Percentiles rank a stretch among this genome's conserved stretches.
phyloP scores from a whole-genome alignment of 2,329 filamentous ascomycete genomes.

The Arthrinium puccinioides region DNA sequence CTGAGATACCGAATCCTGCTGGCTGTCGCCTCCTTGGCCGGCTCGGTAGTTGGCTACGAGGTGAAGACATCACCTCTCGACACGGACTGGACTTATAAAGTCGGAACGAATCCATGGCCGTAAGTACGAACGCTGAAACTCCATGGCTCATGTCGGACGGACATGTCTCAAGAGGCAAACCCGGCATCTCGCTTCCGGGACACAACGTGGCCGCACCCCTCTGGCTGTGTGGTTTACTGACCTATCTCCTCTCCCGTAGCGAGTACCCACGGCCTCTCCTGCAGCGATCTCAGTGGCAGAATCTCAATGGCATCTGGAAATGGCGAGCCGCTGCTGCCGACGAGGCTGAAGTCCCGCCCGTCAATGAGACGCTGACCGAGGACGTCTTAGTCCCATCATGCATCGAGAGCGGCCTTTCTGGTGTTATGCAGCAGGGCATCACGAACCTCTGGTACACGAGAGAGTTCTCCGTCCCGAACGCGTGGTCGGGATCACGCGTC shows the following conservation, averaged over 20 bases:
- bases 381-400: slow-evolving; percentile 37
- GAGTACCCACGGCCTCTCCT: slow-evolving; percentile 52
- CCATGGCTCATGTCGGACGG: no score
- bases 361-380: slow-evolving; percentile 17
- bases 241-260: no score
- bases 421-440: slow-evolving; percentile 33
- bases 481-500: slow-evolving; percentile 35
- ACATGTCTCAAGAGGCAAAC: no score
- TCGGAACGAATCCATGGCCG: slow-evolving; percentile 47
- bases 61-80: slow-evolving; percentile 32
- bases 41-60: slow-evolving; percentile 11
- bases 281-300: slow-evolving; percentile 45
- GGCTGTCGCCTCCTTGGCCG: slow-evolving; percentile 4
- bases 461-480: slow-evolving; percentile 38
- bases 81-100: slow-evolving; percentile 44
- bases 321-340: slow-evolving; percentile 29
- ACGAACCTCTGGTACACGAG: slow-evolving; percentile 43
- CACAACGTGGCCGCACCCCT: no score
- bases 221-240: no score
- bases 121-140: no score
- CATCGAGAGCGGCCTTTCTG: slow-evolving; percentile 39
- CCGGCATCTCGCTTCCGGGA: no score
- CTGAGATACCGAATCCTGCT: background rate
- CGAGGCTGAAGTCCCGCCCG: slow-evolving; percentile 13
- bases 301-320: slow-evolving; percentile 52